Conservation (phyloP, 208 protist genomes). For the Crithidia brevicula region DNA sequence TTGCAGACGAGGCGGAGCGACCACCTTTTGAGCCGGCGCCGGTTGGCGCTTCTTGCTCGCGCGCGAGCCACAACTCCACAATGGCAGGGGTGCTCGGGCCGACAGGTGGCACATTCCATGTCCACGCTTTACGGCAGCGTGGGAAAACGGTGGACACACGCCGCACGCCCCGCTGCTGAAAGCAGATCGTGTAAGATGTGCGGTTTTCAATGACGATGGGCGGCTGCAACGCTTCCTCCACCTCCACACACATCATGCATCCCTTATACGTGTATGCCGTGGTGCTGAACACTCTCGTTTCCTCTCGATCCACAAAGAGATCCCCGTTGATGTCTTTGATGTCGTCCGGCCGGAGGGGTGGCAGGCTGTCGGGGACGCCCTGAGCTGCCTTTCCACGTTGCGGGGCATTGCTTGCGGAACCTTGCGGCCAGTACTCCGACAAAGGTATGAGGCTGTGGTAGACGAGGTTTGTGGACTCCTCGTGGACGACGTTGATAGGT, state of each 20-base stretch:
- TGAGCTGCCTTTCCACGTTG: background rate
- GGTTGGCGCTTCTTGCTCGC: background rate
- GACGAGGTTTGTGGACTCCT: conserved; percentile 56
- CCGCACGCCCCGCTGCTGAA: conserved; percentile 48
- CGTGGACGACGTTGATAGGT: conserved; percentile 46
- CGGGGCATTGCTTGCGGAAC: background rate
- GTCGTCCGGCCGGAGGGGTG: conserved; percentile 48
- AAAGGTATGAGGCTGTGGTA: conserved; percentile 41
- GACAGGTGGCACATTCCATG: conserved; percentile 48
- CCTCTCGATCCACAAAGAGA: conserved; percentile 41
- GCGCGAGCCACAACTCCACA: conserved; percentile 28
- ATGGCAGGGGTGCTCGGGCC: background rate
- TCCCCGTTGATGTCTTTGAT: conserved; percentile 42
- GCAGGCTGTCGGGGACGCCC: conserved; percentile 30
- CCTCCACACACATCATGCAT: conserved; percentile 59
- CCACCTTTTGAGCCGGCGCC: background rate
- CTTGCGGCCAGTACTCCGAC: conserved; percentile 51
- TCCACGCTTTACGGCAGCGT: conserved; percentile 58
- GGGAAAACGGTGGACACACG: conserved; percentile 50
- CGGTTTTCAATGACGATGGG: conserved; percentile 83
- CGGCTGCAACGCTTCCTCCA: conserved; percentile 50
- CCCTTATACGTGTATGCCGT: conserved; percentile 32
- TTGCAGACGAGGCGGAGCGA: background rate
- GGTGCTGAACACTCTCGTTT: conserved; percentile 55
- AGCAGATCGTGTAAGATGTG: conserved; percentile 53